Evolutionary conservation across 345 rosid species (phyloP).

Genomic region (Excoecaria cochinchinensis): DNA sequence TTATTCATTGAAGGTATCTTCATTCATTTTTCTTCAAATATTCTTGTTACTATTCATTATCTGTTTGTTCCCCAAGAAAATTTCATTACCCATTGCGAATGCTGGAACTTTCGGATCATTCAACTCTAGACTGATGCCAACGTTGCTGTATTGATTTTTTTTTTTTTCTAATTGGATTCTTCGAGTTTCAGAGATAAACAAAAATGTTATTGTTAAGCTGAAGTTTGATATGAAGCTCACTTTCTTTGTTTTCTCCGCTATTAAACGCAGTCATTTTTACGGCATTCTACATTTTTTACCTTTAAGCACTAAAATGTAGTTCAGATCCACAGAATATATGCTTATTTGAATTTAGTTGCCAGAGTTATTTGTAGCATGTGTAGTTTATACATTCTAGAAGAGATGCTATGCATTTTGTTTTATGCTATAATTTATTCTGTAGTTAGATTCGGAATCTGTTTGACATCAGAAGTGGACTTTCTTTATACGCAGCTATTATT

Average conservation of each 20-base stretch:
- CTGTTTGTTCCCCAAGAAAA: constrained; percentile 6
- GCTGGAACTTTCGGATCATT: not conserved
- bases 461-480: too few relatives aligned
- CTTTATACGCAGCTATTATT: too few relatives aligned
- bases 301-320: not conserved
- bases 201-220: not conserved
- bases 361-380: not conserved
- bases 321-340: not conserved
- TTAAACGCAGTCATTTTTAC: not conserved
- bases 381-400: not conserved
- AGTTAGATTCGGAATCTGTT: too few relatives aligned
- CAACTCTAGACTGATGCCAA: not conserved
- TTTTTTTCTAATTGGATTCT: not conserved
- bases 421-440: not conserved
- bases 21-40: not conserved
- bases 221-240: not conserved
- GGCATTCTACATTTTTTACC: not conserved
- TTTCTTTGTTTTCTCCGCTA: constrained; percentile 1
- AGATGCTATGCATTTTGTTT: not conserved
- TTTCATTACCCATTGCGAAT: not conserved
- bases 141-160: not conserved
- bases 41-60: not conserved
- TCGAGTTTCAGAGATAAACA: not conserved
- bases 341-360: too few relatives aligned
- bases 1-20: constrained; percentile 1